phyloP scores from a whole-genome alignment of 176 grass and related monocot genomes.

The Raddia distichophylla region DNA sequence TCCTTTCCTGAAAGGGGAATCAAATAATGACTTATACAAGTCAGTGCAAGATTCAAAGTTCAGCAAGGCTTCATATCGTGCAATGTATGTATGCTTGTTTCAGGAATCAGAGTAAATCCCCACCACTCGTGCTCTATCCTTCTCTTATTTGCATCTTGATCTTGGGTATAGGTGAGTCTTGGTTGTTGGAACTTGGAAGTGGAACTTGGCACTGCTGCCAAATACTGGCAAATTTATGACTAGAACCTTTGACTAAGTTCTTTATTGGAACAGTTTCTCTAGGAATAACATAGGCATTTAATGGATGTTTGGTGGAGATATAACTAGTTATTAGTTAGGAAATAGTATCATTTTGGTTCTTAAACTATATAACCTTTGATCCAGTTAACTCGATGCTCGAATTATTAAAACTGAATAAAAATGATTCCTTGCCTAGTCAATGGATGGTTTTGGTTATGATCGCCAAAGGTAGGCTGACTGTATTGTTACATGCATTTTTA shows the following conservation, averaged over 20 bases:
- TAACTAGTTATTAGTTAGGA: background rate
- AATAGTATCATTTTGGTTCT: too few species aligned
- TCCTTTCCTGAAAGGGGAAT: slow-evolving; percentile 62
- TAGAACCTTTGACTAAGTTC: background rate
- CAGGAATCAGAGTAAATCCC: background rate
- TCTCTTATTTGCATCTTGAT: background rate
- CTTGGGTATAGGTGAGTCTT: background rate
- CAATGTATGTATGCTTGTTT: slow-evolving; percentile 63
- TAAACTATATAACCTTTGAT: too few species aligned
- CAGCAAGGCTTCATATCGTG: slow-evolving; percentile 67
- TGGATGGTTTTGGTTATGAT: too few species aligned
- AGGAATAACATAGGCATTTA: background rate
- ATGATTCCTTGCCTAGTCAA: too few species aligned
- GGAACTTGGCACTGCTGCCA: background rate
- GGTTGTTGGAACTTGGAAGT: background rate
- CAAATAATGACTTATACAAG: slow-evolving; percentile 32
- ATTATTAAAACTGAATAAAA: too few species aligned
- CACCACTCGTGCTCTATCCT: background rate
- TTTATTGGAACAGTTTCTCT: background rate
- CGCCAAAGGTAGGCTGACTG: too few species aligned
- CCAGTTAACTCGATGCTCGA: too few species aligned
- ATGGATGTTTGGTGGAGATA: background rate
- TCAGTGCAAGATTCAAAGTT: slow-evolving; percentile 57
- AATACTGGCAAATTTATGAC: background rate
- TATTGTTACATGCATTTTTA: too few species aligned